A percentile compares a stretch with the other conserved stretches of the same genome.
These are phyloP conservation scores for Camelina sativa DNA, from an alignment of 345 rosid genomes.

Conservation along the genomic window DNA sequence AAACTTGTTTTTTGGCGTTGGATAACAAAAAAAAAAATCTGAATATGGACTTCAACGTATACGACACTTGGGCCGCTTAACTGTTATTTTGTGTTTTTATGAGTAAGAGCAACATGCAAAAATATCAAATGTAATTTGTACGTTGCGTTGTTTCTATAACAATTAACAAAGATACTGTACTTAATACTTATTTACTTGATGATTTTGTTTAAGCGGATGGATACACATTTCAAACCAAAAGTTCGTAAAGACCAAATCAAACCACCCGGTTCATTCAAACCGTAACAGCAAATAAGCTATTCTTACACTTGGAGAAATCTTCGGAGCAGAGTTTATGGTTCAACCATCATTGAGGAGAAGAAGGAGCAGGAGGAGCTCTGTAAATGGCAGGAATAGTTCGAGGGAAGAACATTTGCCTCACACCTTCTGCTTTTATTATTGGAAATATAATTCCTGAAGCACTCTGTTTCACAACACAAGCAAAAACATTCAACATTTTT, in stretches of 20 bases:
- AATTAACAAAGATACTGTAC: slow-evolving; percentile 2
- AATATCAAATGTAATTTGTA: neutral
- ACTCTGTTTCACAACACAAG: slow-evolving; percentile 41
- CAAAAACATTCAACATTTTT: neutral
- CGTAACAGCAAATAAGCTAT: neutral
- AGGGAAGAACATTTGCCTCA: slow-evolving; percentile 62
- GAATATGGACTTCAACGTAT: too few species aligned
- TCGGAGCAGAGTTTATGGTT: neutral
- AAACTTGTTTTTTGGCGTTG: neutral
- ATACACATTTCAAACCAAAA: slow-evolving; percentile 3
- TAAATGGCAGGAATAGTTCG: slow-evolving; percentile 52
- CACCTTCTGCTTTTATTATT: slow-evolving; percentile 57
- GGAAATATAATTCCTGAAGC: slow-evolving; percentile 61
- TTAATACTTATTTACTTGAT: neutral
- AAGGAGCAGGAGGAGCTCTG: slow-evolving; percentile 51
- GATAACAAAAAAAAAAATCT: too few species aligned
- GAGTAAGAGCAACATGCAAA: neutral
- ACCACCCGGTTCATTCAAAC: neutral
- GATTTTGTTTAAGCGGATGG: neutral
- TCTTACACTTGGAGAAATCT: slow-evolving; percentile 17
- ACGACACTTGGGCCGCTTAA: too few species aligned
- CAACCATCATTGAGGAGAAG: slow-evolving; percentile 21
- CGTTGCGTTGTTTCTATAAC: neutral
- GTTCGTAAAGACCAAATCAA: slow-evolving; percentile 19
- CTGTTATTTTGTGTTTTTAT: too few species aligned